phyloP scores from a whole-genome alignment of 495 filamentous ascomycete genomes.

The Aspergillus bridgeri region DNA sequence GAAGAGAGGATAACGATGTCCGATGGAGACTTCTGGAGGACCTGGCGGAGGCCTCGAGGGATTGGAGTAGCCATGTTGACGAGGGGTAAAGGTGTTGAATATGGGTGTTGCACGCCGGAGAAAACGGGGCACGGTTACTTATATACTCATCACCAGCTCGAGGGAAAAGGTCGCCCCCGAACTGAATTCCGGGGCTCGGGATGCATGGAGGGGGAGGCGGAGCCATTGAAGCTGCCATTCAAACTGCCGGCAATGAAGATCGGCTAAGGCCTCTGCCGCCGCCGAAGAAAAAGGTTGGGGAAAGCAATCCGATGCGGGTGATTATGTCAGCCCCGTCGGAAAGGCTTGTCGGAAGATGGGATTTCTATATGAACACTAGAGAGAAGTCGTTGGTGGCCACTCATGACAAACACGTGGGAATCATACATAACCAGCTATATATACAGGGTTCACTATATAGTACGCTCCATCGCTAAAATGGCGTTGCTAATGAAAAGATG shows the following conservation, averaged over 20 bases:
- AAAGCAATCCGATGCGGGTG: conserved; percentile 9
- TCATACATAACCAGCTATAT: background rate
- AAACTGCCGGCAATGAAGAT: conserved; percentile 40
- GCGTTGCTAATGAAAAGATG: background rate
- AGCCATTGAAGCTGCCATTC: conserved; percentile 21
- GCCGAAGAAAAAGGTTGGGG: conserved; percentile 12
- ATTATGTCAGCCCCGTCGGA: conserved; percentile 26
- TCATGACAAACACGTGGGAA: background rate
- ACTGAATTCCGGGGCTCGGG: conserved; percentile 31
- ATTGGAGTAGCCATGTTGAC: conserved; percentile 52
- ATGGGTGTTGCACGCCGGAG: background rate
- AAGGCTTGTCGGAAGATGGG: conserved; percentile 15
- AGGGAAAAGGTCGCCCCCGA: conserved; percentile 20
- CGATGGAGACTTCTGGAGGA: conserved; percentile 74
- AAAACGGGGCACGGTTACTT: background rate
- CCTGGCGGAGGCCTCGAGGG: conserved; percentile 64
- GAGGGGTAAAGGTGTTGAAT: background rate
- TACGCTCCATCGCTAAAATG: background rate
- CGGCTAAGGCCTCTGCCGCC: conserved; percentile 45
- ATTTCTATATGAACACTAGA: conserved; percentile 1
- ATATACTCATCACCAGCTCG: background rate
- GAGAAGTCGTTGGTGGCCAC: background rate
- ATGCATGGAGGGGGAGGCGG: conserved; percentile 21
- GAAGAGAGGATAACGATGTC: conserved; percentile 89
- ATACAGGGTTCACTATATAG: background rate